A percentile compares a stretch with the other conserved stretches of the same genome.
Conservation (phyloP, 192 early-diverging fungal genomes). For the Phycomyces blakesleeanus region DNA sequence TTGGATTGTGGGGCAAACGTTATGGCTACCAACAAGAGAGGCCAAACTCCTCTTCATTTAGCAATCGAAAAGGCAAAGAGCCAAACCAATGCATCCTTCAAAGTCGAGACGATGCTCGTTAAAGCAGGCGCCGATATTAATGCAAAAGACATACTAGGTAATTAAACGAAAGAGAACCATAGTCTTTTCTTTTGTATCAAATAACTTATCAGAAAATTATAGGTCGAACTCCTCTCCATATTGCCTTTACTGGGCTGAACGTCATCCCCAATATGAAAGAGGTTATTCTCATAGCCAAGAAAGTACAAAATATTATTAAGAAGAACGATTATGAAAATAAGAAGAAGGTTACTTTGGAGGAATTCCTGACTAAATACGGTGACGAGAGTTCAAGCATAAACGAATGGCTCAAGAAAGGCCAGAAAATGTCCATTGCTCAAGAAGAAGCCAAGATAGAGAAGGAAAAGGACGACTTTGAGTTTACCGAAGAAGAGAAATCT, state of each 20-base stretch:
- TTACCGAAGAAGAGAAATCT: not conserved
- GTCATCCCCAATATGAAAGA: conserved; percentile 40
- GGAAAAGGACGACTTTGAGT: conserved; percentile 3
- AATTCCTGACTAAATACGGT: conserved; percentile 5
- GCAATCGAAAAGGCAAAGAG: conserved; percentile 43
- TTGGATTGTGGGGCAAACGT: conserved; percentile 40
- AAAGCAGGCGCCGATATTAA: conserved; percentile 45
- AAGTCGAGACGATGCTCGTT: conserved; percentile 44
- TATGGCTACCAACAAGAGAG: conserved; percentile 19
- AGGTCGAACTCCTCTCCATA: conserved; percentile 51
- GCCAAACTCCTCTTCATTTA: conserved; percentile 45
- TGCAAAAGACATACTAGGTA: conserved; percentile 42
- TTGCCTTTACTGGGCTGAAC: conserved; percentile 39
- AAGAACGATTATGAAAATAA: conserved; percentile 7
- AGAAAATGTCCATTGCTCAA: not conserved
- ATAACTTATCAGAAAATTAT: not conserved
- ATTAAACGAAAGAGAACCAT: not conserved
- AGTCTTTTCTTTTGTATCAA: not conserved
- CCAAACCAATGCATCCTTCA: conserved; percentile 42
- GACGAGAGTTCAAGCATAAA: not conserved
- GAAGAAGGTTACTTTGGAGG: not conserved
- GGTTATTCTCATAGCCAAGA: conserved; percentile 9
- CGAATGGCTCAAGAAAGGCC: conserved; percentile 19
- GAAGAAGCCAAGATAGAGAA: not conserved
- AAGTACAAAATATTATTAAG: conserved; percentile 22